Evolutionary conservation across 106 monocot species (phyloP).

Genomic region (Platanthera guangdongensis): DNA sequence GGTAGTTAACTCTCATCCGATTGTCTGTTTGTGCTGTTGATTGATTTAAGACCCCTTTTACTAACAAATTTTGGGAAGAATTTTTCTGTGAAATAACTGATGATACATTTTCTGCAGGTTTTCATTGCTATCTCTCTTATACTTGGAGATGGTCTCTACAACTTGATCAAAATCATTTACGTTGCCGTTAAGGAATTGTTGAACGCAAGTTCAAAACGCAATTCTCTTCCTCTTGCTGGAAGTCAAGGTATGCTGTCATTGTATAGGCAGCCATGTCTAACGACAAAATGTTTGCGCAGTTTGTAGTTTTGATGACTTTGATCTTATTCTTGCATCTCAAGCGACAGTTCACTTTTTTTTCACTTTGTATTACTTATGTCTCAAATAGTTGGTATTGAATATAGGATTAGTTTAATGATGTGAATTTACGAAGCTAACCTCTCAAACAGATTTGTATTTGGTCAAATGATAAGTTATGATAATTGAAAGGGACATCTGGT

Average conservation of each 20-base stretch:
- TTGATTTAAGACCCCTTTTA: neutral
- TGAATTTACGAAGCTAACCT: no score
- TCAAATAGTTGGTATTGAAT: no score
- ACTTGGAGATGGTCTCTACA: slow-evolving; percentile 89
- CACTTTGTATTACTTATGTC: no score
- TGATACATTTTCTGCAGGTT: slow-evolving; percentile 28
- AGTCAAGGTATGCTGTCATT: slow-evolving; percentile 21
- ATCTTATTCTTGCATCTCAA: no score
- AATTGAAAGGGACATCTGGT: no score
- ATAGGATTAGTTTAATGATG: no score
- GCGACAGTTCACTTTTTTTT: no score
- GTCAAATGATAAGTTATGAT: no score
- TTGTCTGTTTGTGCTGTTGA: neutral
- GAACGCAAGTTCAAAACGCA: slow-evolving; percentile 31
- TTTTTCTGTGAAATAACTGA: neutral
- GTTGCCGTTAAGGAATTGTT: slow-evolving; percentile 47
- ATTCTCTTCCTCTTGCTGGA: slow-evolving; percentile 31
- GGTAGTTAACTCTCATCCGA: neutral
- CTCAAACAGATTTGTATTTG: no score
- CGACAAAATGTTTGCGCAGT: neutral
- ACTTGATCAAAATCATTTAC: slow-evolving; percentile 74
- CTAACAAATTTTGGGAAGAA: neutral
- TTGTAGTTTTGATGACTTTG: neutral
- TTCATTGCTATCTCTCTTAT: slow-evolving; percentile 80
- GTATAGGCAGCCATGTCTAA: neutral